Evolutionary conservation across 805 yeast genomes (phyloP).

Genomic region (Ogataea methanolica): DNA sequence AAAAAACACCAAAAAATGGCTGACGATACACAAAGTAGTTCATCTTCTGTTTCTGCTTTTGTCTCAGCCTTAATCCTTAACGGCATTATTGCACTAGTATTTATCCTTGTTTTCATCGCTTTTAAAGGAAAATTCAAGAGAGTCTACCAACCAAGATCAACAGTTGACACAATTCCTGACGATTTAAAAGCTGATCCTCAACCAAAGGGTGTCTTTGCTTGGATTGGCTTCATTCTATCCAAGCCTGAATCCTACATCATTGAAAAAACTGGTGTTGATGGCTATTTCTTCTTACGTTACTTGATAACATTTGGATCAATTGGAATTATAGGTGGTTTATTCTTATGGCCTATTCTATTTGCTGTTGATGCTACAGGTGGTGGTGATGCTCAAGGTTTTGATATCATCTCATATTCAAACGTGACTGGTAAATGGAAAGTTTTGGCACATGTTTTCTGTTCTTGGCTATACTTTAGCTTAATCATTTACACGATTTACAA

Average conservation of each 20-base stretch:
- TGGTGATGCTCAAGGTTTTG: slow-evolving; percentile 50
- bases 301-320: slow-evolving; percentile 50
- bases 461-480: slow-evolving; percentile 71
- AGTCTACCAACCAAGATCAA: slow-evolving; percentile 50
- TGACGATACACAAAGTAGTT: background rate
- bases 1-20: too few species aligned
- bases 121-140: slow-evolving; percentile 40
- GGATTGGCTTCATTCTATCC: slow-evolving; percentile 48
- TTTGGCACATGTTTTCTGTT: slow-evolving; percentile 70
- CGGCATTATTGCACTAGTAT: slow-evolving; percentile 37
- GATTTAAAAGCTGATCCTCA: slow-evolving; percentile 40
- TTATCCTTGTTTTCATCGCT: slow-evolving; percentile 34
- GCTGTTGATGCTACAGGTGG: slow-evolving; percentile 76
- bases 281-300: slow-evolving; percentile 69
- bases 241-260: slow-evolving; percentile 59
- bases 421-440: slow-evolving; percentile 58
- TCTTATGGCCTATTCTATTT: slow-evolving; percentile 65
- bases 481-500: slow-evolving; percentile 64
- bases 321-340: slow-evolving; percentile 47
- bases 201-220: slow-evolving; percentile 43
- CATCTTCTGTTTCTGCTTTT: slow-evolving; percentile 44
- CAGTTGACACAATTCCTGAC: slow-evolving; percentile 42
- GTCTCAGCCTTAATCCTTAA: slow-evolving; percentile 44
- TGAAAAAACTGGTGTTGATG: slow-evolving; percentile 72
- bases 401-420: slow-evolving; percentile 59